Evolutionary conservation across 192 early-diverging fungal species (phyloP).

Genomic region (Coemansia sp.): DNA sequence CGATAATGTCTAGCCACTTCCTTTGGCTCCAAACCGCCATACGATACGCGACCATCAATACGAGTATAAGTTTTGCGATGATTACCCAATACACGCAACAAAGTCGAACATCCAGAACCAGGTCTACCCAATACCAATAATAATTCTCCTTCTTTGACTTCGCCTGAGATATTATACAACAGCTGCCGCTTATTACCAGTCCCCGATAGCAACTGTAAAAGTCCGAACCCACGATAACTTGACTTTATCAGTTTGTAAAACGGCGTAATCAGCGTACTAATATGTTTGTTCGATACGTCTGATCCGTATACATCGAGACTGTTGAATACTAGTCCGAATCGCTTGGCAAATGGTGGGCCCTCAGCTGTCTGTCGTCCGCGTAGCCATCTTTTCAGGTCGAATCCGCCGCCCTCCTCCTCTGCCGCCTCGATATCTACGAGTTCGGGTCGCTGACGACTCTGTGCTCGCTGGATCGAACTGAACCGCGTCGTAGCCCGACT

Average conservation of each 20-base stretch:
- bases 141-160: slow-evolving; percentile 74
- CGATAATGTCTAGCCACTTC: slow-evolving; percentile 67
- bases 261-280: slow-evolving; percentile 45
- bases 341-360: slow-evolving; percentile 48
- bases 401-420: slow-evolving; percentile 6
- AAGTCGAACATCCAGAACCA: slow-evolving; percentile 69
- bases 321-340: slow-evolving; percentile 47
- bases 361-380: slow-evolving; percentile 12
- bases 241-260: slow-evolving; percentile 42
- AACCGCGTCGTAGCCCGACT: slow-evolving; percentile 33
- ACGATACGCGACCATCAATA: slow-evolving; percentile 39
- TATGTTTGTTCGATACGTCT: slow-evolving; percentile 44
- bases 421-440: slow-evolving; percentile 4
- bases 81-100: slow-evolving; percentile 68
- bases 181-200: slow-evolving; percentile 34
- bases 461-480: slow-evolving; percentile 37
- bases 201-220: slow-evolving; percentile 18
- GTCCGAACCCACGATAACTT: slow-evolving; percentile 21
- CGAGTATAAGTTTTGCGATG: slow-evolving; percentile 59
- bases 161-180: slow-evolving; percentile 66
- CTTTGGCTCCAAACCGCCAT: slow-evolving; percentile 67
- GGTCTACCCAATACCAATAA: slow-evolving; percentile 71
- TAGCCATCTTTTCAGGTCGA: slow-evolving; percentile 36
- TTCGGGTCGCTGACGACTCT: slow-evolving; percentile 15
- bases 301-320: slow-evolving; percentile 44